Evolutionary conservation across 352 stramenopile genomes (phyloP), one percentile per base, ranked within the genome.

Genomic region (Thalassiosira mediterranea): DNA sequence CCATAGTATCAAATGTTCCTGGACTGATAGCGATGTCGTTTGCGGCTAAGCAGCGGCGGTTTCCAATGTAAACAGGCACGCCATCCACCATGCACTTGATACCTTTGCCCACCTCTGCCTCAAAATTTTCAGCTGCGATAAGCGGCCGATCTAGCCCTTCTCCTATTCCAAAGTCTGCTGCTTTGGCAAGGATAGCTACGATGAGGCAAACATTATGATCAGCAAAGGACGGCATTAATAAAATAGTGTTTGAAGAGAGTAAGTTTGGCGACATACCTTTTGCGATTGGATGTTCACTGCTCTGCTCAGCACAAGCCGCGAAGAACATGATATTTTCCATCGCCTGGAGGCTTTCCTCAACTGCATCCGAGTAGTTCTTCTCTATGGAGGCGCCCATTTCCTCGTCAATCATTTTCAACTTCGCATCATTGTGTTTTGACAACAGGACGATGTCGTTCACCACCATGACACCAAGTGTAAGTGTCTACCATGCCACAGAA

Each of bases 271-370:
- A 47, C 67, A 97, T 96, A 32, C 95, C 95, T 64, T 95, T 96
- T 40, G 95, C 95, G 21, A 99, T 76, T 21, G 96, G 95, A 59
- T 99, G 97, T 68, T 98, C 96, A 49, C 93, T 98, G 57, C 90
- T 90, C 34, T 96, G 84, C 76, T 99, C 96, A 8, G 95, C 95
- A 15, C 88, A 97, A 4, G 94, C 95, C 19, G 95, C 93, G 49
- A 97, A 77, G 64, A 90, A 92, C 31, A 93, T 59, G 19, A 79
- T 62, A 4, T 76, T 71, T 65, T 79, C 53, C 4, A 73, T 71
- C 23, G 74, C 60, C 13, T 23, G 31, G 47, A 54, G 38, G 4
- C 75, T 49, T 17, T 52, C 51, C 21, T 74, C 49, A 31, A 61
- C n/a, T n/a, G n/a, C n/a, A n/a, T n/a, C n/a, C n/a, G n/a, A n/a